Evolutionary conservation across 1,139 yeast species (phyloP).

Genomic region (Candida buenavistaensis): DNA sequence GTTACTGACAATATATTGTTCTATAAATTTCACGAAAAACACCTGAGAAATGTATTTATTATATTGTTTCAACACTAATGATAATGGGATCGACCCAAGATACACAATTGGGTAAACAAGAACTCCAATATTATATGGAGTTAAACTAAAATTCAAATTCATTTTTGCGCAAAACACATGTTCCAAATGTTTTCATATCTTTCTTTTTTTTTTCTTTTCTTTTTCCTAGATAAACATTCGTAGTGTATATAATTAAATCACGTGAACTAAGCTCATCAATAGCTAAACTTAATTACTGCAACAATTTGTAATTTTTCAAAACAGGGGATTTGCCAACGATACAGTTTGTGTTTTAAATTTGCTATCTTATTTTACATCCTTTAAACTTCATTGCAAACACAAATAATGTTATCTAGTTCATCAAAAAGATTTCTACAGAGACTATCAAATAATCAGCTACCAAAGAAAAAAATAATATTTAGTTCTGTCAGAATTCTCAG

Average conservation of each 20-base stretch:
- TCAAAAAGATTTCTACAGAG: constrained; percentile 1
- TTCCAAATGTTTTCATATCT: no score
- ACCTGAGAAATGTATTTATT: constrained; percentile 14
- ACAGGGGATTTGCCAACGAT: constrained; percentile 1
- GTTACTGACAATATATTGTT: constrained; percentile 22
- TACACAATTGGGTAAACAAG: constrained; percentile 17
- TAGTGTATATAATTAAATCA: background rate
- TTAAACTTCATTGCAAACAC: background rate
- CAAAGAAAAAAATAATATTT: constrained; percentile 1
- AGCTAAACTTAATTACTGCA: background rate
- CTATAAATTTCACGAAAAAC: constrained; percentile 19
- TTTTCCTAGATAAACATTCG: no score
- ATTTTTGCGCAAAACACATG: no score
- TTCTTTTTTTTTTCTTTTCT: no score
- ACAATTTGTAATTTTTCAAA: background rate
- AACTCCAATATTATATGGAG: constrained; percentile 7
- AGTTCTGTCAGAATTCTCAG: constrained; percentile 1
- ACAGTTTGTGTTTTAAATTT: background rate
- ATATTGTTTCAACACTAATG: constrained; percentile 15
- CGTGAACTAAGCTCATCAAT: constrained; percentile 5
- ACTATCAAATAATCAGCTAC: background rate
- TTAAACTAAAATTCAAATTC: constrained; percentile 2
- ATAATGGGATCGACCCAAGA: constrained; percentile 20
- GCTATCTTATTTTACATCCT: background rate
- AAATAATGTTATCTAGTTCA: constrained; percentile 1